These are phyloP conservation scores for Closterium sp. DNA, from an alignment of 139 green algal species.

Conservation along the genomic window DNA sequence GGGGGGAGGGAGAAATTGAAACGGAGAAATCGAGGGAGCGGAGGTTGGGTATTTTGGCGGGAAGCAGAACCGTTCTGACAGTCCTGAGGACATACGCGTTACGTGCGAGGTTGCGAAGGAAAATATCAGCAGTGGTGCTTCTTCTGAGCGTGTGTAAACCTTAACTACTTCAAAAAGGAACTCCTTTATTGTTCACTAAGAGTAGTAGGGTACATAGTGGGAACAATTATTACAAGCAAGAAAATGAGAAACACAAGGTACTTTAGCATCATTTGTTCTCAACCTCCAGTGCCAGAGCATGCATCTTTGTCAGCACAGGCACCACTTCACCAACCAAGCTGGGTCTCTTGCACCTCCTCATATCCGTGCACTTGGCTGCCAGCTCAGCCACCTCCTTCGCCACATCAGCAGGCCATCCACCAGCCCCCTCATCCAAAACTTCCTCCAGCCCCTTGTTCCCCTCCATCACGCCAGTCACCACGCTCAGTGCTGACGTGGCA, in stretches of 20 bases:
- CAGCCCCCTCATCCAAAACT: conserved; percentile 14
- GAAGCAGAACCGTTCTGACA: not conserved
- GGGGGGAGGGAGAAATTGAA: not conserved
- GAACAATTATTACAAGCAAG: too few species aligned
- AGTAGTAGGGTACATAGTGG: too few species aligned
- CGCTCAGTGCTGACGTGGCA: conserved; percentile 7
- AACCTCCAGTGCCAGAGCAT: not conserved
- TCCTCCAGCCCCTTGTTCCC: not conserved
- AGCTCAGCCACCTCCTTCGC: not conserved
- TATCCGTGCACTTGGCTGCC: conserved; percentile 12
- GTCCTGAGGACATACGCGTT: not conserved
- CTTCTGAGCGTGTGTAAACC: too few species aligned
- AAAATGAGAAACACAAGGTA: too few species aligned
- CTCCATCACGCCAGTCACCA: not conserved
- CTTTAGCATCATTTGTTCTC: too few species aligned
- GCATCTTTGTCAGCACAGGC: not conserved
- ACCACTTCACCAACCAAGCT: not conserved
- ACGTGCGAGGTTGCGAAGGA: not conserved
- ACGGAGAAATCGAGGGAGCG: not conserved
- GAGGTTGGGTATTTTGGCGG: not conserved
- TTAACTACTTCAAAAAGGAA: too few species aligned
- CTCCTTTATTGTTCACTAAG: too few species aligned
- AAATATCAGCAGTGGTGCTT: too few species aligned
- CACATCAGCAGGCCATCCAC: not conserved
- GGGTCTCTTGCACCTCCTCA: not conserved